A percentile compares a stretch with the other conserved stretches of the same genome.
Evolutionary conservation across 345 rosid genomes (phyloP).

Genomic region (Cardamine resedifolia): DNA sequence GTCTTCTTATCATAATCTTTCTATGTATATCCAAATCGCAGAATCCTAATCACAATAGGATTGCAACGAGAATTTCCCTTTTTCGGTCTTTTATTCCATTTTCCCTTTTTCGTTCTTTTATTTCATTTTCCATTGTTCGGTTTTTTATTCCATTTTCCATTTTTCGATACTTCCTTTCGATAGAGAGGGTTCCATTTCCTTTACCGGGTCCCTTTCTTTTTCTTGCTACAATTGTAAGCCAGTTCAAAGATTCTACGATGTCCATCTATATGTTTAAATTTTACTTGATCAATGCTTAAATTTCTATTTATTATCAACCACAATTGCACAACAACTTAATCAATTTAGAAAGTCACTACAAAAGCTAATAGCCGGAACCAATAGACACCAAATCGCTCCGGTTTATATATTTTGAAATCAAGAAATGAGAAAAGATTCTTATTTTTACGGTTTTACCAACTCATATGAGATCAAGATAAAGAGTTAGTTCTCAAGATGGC

Average conservation of each 20-base stretch:
- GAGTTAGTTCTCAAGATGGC: background rate
- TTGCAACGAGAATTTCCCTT: background rate
- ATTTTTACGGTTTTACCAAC: conserved; percentile 2
- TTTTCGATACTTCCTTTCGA: too few relatives aligned
- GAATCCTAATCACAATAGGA: background rate
- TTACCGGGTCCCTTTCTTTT: too few relatives aligned
- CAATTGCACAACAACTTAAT: background rate
- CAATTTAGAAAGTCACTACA: background rate
- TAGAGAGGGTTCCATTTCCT: too few relatives aligned
- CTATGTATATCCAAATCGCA: background rate
- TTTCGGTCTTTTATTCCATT: too few relatives aligned
- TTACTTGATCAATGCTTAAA: background rate
- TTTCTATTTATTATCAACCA: background rate
- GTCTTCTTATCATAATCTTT: background rate
- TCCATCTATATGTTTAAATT: too few relatives aligned
- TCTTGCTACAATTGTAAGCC: too few relatives aligned
- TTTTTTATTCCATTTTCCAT: too few relatives aligned
- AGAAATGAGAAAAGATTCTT: background rate
- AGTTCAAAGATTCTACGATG: too few relatives aligned
- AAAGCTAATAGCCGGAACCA: background rate
- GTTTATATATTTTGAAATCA: background rate
- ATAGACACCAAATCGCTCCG: background rate
- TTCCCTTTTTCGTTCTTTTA: too few relatives aligned
- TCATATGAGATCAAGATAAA: background rate
- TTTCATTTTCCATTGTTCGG: too few relatives aligned